Evolutionary conservation across 2,329 filamentous ascomycete genomes (phyloP).

Genomic region (Rhexocercosporidium sp.): DNA sequence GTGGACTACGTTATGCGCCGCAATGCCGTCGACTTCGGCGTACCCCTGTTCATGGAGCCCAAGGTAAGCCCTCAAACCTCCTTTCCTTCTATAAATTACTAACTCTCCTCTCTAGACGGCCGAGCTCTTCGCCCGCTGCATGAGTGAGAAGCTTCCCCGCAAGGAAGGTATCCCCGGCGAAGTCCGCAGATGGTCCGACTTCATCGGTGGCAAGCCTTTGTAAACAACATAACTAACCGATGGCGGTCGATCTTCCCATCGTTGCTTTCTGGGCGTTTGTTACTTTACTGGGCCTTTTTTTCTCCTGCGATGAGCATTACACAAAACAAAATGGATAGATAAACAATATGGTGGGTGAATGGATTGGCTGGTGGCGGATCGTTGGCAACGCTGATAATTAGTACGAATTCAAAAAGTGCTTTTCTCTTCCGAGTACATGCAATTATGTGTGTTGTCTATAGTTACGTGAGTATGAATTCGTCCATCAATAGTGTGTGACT

Average conservation of each 20-base stretch:
- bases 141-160: slow-evolving; percentile 94
- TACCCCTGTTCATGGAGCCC: slow-evolving; percentile 97
- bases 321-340: slow-evolving; percentile 4
- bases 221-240: slow-evolving; percentile 46
- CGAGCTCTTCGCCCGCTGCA: slow-evolving; percentile 93
- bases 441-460: no score
- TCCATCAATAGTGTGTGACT: no score
- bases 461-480: no score
- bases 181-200: slow-evolving; percentile 94
- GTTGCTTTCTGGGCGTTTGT: slow-evolving; percentile 4
- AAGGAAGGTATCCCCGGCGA: slow-evolving; percentile 87
- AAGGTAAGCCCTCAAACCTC: slow-evolving; percentile 66
- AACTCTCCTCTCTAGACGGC: slow-evolving; percentile 70
- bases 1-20: slow-evolving; percentile 98
- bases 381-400: background rate
- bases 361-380: background rate
- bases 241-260: background rate
- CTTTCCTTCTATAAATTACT: slow-evolving; percentile 11
- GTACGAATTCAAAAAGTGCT: slow-evolving; percentile 18
- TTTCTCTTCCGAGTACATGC: background rate
- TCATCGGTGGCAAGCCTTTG: slow-evolving; percentile 84
- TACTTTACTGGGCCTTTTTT: background rate
- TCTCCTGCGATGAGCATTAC: background rate
- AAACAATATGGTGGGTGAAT: background rate
- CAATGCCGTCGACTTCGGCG: slow-evolving; percentile 97